Evolutionary conservation across 345 rosid species (phyloP).

Genomic region (Viola odorata): DNA sequence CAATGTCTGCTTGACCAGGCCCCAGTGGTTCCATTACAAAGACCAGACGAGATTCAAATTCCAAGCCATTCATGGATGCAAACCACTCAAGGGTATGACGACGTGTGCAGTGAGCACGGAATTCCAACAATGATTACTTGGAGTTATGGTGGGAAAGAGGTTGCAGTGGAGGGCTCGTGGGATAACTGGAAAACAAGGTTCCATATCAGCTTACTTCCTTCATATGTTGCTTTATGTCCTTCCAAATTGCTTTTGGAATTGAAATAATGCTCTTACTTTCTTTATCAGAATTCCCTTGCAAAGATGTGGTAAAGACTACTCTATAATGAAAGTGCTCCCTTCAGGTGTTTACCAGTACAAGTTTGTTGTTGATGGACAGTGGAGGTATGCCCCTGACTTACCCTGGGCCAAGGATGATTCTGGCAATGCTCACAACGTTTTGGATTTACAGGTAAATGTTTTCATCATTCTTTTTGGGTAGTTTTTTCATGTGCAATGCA

Average conservation of each 20-base stretch:
- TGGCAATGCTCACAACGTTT: conserved; percentile 71
- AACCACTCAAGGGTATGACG: conserved; percentile 47
- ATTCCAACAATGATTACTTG: conserved; percentile 95
- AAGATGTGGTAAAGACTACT: conserved; percentile 90
- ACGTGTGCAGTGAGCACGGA: conserved; percentile 53
- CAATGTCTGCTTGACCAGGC: conserved; percentile 33
- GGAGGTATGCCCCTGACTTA: conserved; percentile 77
- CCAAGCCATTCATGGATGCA: conserved; percentile 62
- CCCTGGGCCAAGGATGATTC: conserved; percentile 76
- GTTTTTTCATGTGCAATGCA: not conserved
- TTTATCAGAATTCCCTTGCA: conserved; percentile 74
- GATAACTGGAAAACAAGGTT: conserved; percentile 86
- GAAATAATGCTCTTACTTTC: conserved; percentile 9
- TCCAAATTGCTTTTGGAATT: too few relatives aligned
- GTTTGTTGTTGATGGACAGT: conserved; percentile 88
- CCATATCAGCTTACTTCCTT: not conserved
- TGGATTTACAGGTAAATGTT: conserved; percentile 74
- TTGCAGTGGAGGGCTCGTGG: conserved; percentile 96
- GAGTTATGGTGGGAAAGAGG: conserved; percentile 79
- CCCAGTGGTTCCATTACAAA: conserved; percentile 79
- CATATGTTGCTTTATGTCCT: not conserved
- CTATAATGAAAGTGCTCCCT: conserved; percentile 90
- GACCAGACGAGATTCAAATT: conserved; percentile 79
- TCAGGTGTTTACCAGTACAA: conserved; percentile 92
- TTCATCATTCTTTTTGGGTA: not conserved